Base-by-base conservation (phyloP, 2,329 filamentous ascomycete species). In the Rhynchosporium agropyri region DNA sequence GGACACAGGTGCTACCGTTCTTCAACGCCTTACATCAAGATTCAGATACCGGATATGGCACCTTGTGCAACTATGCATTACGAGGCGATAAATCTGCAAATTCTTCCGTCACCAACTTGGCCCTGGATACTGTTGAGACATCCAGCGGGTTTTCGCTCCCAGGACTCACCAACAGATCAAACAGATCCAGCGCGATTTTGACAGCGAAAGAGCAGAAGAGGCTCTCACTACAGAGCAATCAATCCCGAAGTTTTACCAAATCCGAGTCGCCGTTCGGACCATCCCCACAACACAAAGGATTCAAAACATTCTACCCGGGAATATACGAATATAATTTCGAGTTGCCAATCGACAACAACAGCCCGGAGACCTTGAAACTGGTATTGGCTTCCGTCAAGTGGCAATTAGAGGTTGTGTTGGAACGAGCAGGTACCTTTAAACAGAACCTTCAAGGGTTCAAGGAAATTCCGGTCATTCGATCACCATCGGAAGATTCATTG, bases 1-100 rank as follows among this genome's bases (percentile, higher is more conserved):
- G 96, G 76, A 94, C 90, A 46, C 93, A 97, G 72, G 94, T 87
- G 20, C 87, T 92, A 77, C 94, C 89, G 0, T 98, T 98, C 74
- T 99, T 97, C 81, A 96, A 97, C 72, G 89, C 90, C 54, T 79
- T 83, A 73, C 83, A 86, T 65, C 81, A 84, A 61, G 79, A 80
- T 3, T 85, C 84, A 80, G 83, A 86, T 70, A 81, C 80, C 20
- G 70, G 72, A 2, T 88, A 83, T 69, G 86, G 86, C n/a, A 85
- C 85, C 67, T 81, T 85, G 67, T 89, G 85, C 77, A 83, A 77
- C 4, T 87, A 83, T 72, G 76, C 74, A 3, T 75, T 74, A n/a
- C 66, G 69, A 55, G 63, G 72, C 50, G 70, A 72, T 28, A 71
- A 68, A 48, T 68, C 69, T 2, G 68, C 71, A 43, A 64, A 63